phyloP scores from a whole-genome alignment of 805 yeast species.

The Lipomyces kockii region DNA sequence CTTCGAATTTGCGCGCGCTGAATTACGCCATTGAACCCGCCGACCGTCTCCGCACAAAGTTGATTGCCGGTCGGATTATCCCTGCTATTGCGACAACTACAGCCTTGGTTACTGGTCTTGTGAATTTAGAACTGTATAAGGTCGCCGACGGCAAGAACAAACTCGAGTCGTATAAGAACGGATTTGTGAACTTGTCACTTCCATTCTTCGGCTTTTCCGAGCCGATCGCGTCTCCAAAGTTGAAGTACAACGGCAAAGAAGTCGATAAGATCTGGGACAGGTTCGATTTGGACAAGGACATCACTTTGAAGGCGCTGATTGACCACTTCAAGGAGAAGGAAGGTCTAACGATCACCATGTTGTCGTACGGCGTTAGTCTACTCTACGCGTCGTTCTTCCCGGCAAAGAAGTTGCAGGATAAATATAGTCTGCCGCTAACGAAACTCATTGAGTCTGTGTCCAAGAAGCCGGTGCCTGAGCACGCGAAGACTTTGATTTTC shows the following conservation, averaged over 20 bases:
- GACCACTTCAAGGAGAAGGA: constrained; percentile 79
- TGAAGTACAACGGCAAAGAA: constrained; percentile 74
- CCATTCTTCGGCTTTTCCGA: constrained; percentile 98
- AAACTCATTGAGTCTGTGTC: constrained; percentile 82
- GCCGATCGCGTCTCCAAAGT: constrained; percentile 85
- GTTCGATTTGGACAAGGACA: constrained; percentile 68
- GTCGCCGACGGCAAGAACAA: constrained; percentile 71
- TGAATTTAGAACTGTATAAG: constrained; percentile 88
- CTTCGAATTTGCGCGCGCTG: constrained; percentile 93
- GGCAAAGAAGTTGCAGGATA: constrained; percentile 82
- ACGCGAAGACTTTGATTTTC: constrained; percentile 76
- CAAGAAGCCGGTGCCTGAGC: constrained; percentile 76
- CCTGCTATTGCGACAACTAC: constrained; percentile 99
- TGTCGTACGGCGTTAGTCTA: constrained; percentile 86
- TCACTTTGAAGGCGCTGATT: constrained; percentile 73
- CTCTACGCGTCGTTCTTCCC: constrained; percentile 94
- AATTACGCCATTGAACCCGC: constrained; percentile 62
- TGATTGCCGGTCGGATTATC: constrained; percentile 96
- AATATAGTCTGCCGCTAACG: constrained; percentile 68
- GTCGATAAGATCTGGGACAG: constrained; percentile 96
- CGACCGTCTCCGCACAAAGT: constrained; percentile 87
- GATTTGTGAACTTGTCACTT: constrained; percentile 86
- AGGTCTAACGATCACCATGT: constrained; percentile 87
- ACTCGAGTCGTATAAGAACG: constrained; percentile 88
- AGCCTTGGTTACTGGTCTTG: constrained; percentile 95